phyloP scores from a whole-genome alignment of 495 filamentous ascomycete species.

The Glonium stellatum region DNA sequence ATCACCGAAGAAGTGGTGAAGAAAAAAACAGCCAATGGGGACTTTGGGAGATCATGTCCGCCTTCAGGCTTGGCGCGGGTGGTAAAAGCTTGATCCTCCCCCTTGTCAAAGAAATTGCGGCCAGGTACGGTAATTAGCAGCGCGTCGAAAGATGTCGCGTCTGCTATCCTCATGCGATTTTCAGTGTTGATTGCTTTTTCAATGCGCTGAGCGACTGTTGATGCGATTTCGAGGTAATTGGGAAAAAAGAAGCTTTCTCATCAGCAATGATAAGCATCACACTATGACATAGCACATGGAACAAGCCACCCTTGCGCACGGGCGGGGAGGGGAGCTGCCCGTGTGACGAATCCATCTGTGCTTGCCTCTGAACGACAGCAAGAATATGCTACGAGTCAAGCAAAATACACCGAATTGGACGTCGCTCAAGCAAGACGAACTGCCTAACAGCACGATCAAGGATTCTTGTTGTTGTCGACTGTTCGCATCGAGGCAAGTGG shows the following conservation, averaged over 20 bases:
- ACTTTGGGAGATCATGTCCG: too few relatives aligned
- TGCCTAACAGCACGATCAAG: not conserved
- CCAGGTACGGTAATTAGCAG: not conserved
- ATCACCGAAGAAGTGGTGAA: too few relatives aligned
- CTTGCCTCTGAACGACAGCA: too few relatives aligned
- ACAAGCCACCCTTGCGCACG: not conserved
- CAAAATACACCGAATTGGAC: too few relatives aligned
- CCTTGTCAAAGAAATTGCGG: not conserved
- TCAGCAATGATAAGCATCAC: conserved; percentile 4
- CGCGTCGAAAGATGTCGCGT: too few relatives aligned
- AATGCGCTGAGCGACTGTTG: not conserved
- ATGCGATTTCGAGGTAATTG: not conserved
- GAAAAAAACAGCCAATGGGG: too few relatives aligned
- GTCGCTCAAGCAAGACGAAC: too few relatives aligned
- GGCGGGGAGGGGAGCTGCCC: not conserved
- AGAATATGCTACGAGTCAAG: too few relatives aligned
- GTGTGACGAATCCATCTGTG: not conserved
- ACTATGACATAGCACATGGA: not conserved
- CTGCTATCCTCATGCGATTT: not conserved
- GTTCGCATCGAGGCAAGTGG: not conserved
- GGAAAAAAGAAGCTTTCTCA: not conserved
- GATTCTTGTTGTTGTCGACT: not conserved
- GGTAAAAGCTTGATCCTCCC: not conserved
- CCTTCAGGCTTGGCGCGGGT: not conserved
- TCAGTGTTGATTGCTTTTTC: not conserved